Conservation (phyloP, 129 eudicot species). For the Lactuca saligna region DNA sequence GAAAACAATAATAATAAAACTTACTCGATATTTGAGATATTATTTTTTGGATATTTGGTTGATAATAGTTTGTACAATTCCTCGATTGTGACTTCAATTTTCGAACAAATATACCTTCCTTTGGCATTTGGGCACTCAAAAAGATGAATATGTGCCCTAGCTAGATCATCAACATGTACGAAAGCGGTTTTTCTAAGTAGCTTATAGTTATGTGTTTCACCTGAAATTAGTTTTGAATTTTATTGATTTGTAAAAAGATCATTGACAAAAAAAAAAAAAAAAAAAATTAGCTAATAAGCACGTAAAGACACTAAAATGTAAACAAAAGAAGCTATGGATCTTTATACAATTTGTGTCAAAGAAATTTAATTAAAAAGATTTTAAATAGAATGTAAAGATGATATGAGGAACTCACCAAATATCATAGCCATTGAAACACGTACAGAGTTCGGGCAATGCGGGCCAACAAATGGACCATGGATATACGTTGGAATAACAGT, state of each 20-base stretch:
- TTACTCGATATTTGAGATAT: slow-evolving; percentile 44
- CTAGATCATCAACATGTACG: slow-evolving; percentile 60
- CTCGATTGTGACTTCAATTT: slow-evolving; percentile 30
- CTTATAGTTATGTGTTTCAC: slow-evolving; percentile 21
- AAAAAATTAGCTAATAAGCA: background rate
- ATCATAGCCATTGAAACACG: slow-evolving; percentile 38
- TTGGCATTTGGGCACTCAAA: slow-evolving; percentile 45
- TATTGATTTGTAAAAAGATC: background rate
- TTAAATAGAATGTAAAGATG: background rate
- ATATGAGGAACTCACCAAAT: slow-evolving; percentile 34
- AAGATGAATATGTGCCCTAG: slow-evolving; percentile 56
- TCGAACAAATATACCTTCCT: slow-evolving; percentile 63
- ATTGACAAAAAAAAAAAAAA: too few species aligned
- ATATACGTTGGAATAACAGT: slow-evolving; percentile 43
- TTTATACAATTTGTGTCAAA: background rate
- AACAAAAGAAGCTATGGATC: background rate
- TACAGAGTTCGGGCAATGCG: slow-evolving; percentile 39
- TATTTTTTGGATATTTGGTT: slow-evolving; percentile 41
- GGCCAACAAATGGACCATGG: slow-evolving; percentile 52
- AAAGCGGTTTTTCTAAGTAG: slow-evolving; percentile 5
- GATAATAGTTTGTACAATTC: slow-evolving; percentile 38
- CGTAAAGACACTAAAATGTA: background rate
- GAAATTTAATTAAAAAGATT: background rate
- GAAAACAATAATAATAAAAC: slow-evolving; percentile 10
- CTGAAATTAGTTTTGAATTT: slow-evolving; percentile 15